Base-by-base conservation (phyloP, 106 monocot genomes). In the Allium sativum region DNA sequence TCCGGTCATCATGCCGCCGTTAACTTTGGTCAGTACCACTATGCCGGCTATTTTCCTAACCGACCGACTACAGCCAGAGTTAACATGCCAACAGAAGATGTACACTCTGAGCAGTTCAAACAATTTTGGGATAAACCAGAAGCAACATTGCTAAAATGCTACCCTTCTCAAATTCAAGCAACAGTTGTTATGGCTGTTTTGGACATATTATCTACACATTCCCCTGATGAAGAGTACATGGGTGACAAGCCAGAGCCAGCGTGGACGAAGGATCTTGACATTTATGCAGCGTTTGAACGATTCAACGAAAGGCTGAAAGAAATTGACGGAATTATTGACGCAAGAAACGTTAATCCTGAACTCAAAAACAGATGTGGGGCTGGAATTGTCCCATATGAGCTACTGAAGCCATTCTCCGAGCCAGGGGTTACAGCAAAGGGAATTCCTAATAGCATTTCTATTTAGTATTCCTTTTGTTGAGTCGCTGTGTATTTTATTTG, bases 1-100 rank as follows among this genome's bases (percentile, higher is more conserved):
- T 82, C 89, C 21, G 89, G 72, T 40, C 94, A 83, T 64, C 94
- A 94, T 61, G 89, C 94, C 10, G 89, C 94, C 4, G 76, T 84
- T 40, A 94, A 94, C 61, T 94, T 94, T 62, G 94, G 94, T 4
- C 94, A 95, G 71, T 95, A 95, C 73, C 86, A 70, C 65, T 83
- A 52, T 67, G 90, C 20, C 15, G 74, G 71, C 9, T 82, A 87
- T 71, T 76, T 87, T 73, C 86, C 86, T 6, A 87, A 87, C 60
- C 72, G 73, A 6, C 86, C 86, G 7, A 82, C 82, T 2, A 54
- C 68, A 31, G 56, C 76, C 11, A 61, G 86, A 15, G 50, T 0
- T 9, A 79, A 73, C 57, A 71, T 87, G 70, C 86, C 86, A 13
- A 64, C 68, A 13, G 86, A 87, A 73, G 82, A 82, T 10, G n/a